phyloP scores from a whole-genome alignment of 257 asterid species.

The Salvia miltiorrhiza region DNA sequence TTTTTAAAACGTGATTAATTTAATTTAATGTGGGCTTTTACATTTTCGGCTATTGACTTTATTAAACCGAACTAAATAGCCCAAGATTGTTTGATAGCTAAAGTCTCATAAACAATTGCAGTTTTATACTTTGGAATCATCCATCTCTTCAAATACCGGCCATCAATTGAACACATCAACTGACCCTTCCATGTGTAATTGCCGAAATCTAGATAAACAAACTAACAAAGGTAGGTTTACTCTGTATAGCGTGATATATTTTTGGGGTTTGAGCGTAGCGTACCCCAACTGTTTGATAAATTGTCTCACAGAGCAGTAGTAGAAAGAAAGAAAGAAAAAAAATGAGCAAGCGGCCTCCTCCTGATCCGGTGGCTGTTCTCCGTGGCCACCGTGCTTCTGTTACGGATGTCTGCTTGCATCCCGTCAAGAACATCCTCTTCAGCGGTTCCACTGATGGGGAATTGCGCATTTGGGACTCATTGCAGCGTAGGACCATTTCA shows the following conservation, averaged over 20 bases:
- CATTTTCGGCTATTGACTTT: no score
- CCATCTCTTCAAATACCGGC: no score
- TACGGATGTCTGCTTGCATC: slow-evolving; percentile 79
- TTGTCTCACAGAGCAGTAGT: slow-evolving; percentile 27
- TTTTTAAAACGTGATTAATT: no score
- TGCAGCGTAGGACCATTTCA: slow-evolving; percentile 72
- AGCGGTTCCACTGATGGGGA: slow-evolving; percentile 93
- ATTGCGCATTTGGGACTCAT: slow-evolving; percentile 75
- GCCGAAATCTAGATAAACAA: neutral
- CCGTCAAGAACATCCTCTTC: slow-evolving; percentile 52
- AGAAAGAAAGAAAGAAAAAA: neutral
- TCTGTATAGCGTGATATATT: neutral
- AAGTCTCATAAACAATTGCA: no score
- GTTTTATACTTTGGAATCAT: neutral
- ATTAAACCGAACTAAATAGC: no score
- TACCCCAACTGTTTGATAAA: slow-evolving; percentile 37
- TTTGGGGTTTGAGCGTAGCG: neutral
- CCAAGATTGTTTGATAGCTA: no score
- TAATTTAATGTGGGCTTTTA: no score
- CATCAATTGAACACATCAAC: neutral
- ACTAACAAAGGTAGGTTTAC: no score
- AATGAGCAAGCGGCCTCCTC: slow-evolving; percentile 82
- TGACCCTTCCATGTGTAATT: neutral
- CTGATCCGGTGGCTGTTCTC: slow-evolving; percentile 88
- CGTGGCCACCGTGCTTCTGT: slow-evolving; percentile 96